Evolutionary conservation across 805 yeast genomes (phyloP), one percentile per base, ranked within the genome.

Genomic region (Yarrowia sp.): DNA sequence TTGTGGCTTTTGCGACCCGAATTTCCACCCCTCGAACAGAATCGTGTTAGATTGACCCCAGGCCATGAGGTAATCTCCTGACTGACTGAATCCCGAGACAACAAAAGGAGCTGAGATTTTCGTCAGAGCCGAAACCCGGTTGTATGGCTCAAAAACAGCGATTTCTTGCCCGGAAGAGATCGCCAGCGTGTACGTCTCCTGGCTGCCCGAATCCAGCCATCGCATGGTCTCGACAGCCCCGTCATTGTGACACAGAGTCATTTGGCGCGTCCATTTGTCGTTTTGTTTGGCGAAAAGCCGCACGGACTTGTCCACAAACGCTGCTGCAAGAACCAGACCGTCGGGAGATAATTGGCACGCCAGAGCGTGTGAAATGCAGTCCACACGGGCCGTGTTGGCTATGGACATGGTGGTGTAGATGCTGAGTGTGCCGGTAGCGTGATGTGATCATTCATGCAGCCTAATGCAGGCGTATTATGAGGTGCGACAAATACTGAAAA

Each of bases 251-350:
- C 15, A 41, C 8, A 55, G 15, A 4, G 61, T 39, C 61, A 55
- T 55, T 28, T 55, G 45, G 3, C 60, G 44, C 2, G 22, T 22
- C 60, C 60, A 53, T 3, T 8, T 13, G 17, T 33, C 53, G 8
- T 33, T 28, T 28, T 50, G 32, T 50, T 22, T 28, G 8, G 18
- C 8, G 22, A 55, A 55, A 2, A 55, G 41, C 7, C 38, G 47
- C 31, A 55, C 45, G 3, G 61, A 39, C 11, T 39, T 41, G 61
- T 55, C 61, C 31, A 41, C 36, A 32, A 55, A 55, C 5, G 61
- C 45, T 8, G 11, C 61, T 2, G 61, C 61, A 4, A 55, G 18
- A 31, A n/a, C 8, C n/a, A 22, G 31, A 6, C 47, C 61, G 15
- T 55, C 61, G 2, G 55, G 41, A 7, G 55, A 48, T 8, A 48